phyloP scores from a whole-genome alignment of 345 rosid genomes.

The Moricandia arvensis region DNA sequence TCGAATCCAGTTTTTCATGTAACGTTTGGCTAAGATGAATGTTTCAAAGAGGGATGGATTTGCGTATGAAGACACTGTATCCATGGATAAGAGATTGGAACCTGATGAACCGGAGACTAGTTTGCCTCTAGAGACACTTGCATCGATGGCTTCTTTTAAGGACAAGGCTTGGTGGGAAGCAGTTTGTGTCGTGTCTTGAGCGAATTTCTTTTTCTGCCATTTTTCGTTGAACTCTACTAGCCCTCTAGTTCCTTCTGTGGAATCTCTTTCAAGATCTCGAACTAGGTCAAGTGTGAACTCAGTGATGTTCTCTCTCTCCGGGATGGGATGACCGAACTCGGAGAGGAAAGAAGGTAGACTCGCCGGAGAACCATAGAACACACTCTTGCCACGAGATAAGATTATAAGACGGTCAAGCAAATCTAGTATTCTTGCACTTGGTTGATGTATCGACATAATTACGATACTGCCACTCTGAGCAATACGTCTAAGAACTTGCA shows the following conservation, averaged over 20 bases:
- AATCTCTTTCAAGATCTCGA: conserved; percentile 3
- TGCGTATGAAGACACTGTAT: conserved; percentile 34
- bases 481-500: conserved; percentile 68
- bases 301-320: conserved; percentile 63
- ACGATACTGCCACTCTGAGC: conserved; percentile 68
- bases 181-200: neutral
- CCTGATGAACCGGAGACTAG: conserved; percentile 26
- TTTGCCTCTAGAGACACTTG: conserved; percentile 19
- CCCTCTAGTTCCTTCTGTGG: conserved; percentile 42
- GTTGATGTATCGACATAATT: conserved; percentile 72
- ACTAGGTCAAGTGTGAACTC: conserved; percentile 76
- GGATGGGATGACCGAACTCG: conserved; percentile 64
- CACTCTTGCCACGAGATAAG: conserved; percentile 49
- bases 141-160: conserved; percentile 22
- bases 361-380: conserved; percentile 55
- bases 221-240: conserved; percentile 63
- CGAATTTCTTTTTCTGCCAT: conserved; percentile 41
- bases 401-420: conserved; percentile 51
- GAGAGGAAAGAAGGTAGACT: conserved; percentile 49
- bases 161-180: neutral
- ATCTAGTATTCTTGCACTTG: conserved; percentile 51
- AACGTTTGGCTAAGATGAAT: conserved; percentile 26
- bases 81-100: conserved; percentile 5
- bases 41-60: conserved; percentile 5
- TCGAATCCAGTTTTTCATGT: conserved; percentile 32